Conservation (phyloP, 805 yeast species). For the Wickerhamiella domercqiae region DNA sequence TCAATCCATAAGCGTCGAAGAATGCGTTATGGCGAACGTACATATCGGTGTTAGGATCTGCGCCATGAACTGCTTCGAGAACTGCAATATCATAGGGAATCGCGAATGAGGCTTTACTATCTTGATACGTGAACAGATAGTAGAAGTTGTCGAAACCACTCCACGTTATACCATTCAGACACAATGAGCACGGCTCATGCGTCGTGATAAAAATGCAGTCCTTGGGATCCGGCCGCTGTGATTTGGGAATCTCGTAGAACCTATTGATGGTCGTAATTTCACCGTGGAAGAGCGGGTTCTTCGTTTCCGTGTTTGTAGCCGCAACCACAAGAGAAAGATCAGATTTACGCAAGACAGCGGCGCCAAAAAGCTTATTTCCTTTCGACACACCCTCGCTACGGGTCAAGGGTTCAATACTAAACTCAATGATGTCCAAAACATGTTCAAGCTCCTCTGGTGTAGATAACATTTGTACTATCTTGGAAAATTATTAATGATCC, state of each 20-base stretch:
- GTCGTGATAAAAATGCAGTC: conserved; percentile 16
- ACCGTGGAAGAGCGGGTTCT: conserved; percentile 16
- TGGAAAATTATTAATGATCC: no score
- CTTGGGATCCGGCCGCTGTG: conserved; percentile 8
- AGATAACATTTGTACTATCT: no score
- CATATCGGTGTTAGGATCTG: conserved; percentile 9
- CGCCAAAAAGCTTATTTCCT: conserved; percentile 16
- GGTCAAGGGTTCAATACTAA: conserved; percentile 12
- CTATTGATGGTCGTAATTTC: conserved; percentile 13
- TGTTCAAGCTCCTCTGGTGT: conserved; percentile 3
- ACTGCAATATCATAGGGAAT: conserved; percentile 15
- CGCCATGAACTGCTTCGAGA: conserved; percentile 12
- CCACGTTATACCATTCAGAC: conserved; percentile 17
- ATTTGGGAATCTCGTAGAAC: conserved; percentile 9
- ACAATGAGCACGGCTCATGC: conserved; percentile 18
- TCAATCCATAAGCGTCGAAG: conserved; percentile 9
- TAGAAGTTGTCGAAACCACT: conserved; percentile 16
- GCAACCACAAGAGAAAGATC: conserved; percentile 14
- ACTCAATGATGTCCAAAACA: conserved; percentile 14
- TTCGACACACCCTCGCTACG: conserved; percentile 6
- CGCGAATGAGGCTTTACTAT: conserved; percentile 9
- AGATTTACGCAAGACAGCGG: conserved; percentile 14
- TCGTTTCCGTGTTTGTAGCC: conserved; percentile 11
- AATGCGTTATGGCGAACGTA: conserved; percentile 12
- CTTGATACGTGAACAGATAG: conserved; percentile 15